Conservation (phyloP, 2,329 filamentous ascomycete genomes). For the Colletotrichum trifolii region DNA sequence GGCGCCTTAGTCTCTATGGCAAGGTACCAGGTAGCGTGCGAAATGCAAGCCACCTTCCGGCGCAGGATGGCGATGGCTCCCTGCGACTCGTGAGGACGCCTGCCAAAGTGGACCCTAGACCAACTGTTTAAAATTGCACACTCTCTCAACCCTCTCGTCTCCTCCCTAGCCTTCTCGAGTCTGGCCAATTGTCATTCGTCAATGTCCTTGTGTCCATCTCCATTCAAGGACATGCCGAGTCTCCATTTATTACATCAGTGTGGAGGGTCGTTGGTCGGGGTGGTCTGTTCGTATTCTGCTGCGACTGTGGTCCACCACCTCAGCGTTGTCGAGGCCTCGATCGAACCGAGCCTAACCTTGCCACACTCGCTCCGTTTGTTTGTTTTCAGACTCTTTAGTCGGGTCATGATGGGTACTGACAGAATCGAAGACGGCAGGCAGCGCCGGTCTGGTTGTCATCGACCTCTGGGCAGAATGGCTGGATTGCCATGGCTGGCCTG, state of each 20-base stretch:
- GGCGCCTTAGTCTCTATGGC: not conserved
- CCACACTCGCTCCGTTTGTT: slow-evolving; percentile 21
- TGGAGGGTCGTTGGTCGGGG: slow-evolving; percentile 28
- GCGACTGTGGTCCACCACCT: not conserved
- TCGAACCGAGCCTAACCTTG: slow-evolving; percentile 22
- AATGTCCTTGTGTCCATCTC: slow-evolving; percentile 11
- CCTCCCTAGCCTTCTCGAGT: not conserved
- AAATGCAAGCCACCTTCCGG: not conserved
- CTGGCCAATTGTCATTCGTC: slow-evolving; percentile 9
- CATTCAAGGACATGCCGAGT: slow-evolving; percentile 23
- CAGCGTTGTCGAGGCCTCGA: slow-evolving; percentile 22
- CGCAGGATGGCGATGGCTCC: not conserved
- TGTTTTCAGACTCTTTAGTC: slow-evolving; percentile 8
- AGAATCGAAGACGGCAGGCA: not conserved
- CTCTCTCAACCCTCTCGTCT: slow-evolving; percentile 7
- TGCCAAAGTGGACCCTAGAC: slow-evolving; percentile 19
- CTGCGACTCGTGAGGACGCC: slow-evolving; percentile 26
- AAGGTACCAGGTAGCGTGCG: too few species aligned
- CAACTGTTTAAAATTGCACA: slow-evolving; percentile 33
- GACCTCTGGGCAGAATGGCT: not conserved
- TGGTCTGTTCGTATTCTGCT: slow-evolving; percentile 34
- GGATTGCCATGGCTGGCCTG: not conserved
- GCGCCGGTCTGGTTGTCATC: not conserved
- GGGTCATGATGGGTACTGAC: not conserved
- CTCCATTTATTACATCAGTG: slow-evolving; percentile 30